A percentile compares a stretch with the other conserved stretches of the same genome.
phyloP scores from a whole-genome alignment of 2,329 filamentous ascomycete genomes.

The Akanthomyces dipterigenus region DNA sequence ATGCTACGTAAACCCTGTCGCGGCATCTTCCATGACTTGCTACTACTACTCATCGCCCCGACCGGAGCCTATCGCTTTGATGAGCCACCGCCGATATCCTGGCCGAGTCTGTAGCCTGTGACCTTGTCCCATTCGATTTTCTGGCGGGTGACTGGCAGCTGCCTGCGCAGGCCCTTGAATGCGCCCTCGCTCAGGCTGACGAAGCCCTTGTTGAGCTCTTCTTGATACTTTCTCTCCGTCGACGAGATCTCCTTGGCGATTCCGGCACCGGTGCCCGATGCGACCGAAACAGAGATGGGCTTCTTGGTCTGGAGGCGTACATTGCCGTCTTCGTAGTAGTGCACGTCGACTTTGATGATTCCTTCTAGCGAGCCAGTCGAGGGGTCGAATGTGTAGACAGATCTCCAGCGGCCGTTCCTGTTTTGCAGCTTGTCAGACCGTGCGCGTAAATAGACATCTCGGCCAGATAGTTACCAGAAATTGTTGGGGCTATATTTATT shows the following conservation, averaged over 20 bases:
- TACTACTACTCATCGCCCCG: background rate
- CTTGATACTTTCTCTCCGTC: constrained; percentile 88
- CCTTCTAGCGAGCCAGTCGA: constrained; percentile 64
- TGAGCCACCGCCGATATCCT: constrained; percentile 68
- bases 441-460: background rate
- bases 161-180: constrained; percentile 87
- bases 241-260: constrained; percentile 72
- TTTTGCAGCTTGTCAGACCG: constrained; percentile 15
- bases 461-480: constrained; percentile 64
- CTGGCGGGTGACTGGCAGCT: constrained; percentile 92
- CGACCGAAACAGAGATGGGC: constrained; percentile 54
- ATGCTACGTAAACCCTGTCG: background rate
- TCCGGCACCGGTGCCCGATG: constrained; percentile 56
- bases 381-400: constrained; percentile 72
- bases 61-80: constrained; percentile 37
- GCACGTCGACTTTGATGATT: constrained; percentile 85
- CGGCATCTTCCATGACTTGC: background rate
- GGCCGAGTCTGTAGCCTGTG: constrained; percentile 78
- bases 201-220: constrained; percentile 90
- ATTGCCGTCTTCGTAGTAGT: constrained; percentile 99
- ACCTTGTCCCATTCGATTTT: constrained; percentile 99
- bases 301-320: constrained; percentile 90
- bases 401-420: constrained; percentile 95
- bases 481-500: constrained; percentile 98
- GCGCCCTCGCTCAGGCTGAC: constrained; percentile 82